These are phyloP conservation scores for Pythium sp. DNA, from an alignment of 352 stramenopile species.

Conservation along the genomic window DNA sequence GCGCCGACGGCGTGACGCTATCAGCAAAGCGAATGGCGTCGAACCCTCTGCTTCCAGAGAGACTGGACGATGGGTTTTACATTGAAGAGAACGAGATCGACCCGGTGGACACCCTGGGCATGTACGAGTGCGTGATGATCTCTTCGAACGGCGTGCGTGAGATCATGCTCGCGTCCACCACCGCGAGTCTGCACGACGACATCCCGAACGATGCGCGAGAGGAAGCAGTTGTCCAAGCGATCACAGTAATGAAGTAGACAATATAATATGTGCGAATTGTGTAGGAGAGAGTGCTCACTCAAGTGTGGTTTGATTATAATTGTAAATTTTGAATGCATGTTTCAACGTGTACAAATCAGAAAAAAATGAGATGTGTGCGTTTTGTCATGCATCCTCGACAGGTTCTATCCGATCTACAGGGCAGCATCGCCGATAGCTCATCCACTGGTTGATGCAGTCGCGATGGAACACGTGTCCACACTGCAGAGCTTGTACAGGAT, in stretches of 20 bases:
- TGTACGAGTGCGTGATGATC: constrained; percentile 48
- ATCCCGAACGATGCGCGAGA: constrained; percentile 36
- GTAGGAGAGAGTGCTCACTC: neutral
- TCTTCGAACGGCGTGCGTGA: constrained; percentile 58
- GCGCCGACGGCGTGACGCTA: constrained; percentile 39
- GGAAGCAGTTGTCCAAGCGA: constrained; percentile 48
- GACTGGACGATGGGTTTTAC: constrained; percentile 44
- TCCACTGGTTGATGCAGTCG: constrained; percentile 28
- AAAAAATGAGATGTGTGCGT: neutral
- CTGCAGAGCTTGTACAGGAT: constrained; percentile 15
- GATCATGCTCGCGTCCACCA: constrained; percentile 21
- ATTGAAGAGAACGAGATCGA: constrained; percentile 53
- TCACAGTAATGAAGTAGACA: constrained; percentile 26
- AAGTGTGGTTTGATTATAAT: neutral
- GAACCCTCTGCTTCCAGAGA: constrained; percentile 30
- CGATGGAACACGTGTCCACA: constrained; percentile 36
- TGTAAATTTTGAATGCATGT: neutral
- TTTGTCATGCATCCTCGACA: neutral
- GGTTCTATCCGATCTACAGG: constrained; percentile 27
- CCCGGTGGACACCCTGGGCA: constrained; percentile 19
- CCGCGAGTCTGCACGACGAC: constrained; percentile 20
- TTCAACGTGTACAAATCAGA: neutral
- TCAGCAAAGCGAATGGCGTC: constrained; percentile 32
- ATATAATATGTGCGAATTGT: neutral
- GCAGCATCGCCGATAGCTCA: constrained; percentile 25